Evolutionary conservation across 108 stramenopile species (phyloP), one percentile per base, ranked within the genome.

Genomic region (Asterionellopsis glacialis): DNA sequence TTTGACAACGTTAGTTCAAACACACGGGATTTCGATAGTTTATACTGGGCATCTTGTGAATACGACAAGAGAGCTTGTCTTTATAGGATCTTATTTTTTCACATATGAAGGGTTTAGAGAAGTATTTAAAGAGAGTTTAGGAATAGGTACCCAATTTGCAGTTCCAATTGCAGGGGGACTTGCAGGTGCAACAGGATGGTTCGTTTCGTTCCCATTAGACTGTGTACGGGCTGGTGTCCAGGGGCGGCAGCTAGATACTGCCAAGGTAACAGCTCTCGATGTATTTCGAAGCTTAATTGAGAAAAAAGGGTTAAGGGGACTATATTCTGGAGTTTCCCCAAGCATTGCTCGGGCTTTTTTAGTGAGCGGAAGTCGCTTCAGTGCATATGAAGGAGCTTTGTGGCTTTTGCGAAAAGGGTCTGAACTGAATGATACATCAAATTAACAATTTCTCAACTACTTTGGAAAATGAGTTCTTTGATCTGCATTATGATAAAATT

Each of bases 41-140:
- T 96, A 93, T 54, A 87, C 89, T 13, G 91, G 95, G 1, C 88
- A 90, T 74, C 69, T 58, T 11, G 73, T 93, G 45, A 96, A 96
- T 67, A 94, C 92, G 22, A 51, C 83, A 38, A 80, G 92, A 63
- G 95, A 96, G 52, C 70, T 72, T 18, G 65, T 75, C 22, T 96
- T 96, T 71, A 62, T 96, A 10, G 82, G 86, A 23, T 74, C 75
- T 26, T 96, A 96, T 58, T 96, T 96, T 69, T 87, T 75, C 55
- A 76, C 83, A 22, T 96, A 96, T 65, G 95, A 96, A 75, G 91
- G 86, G 22, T 72, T 84, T 39, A 73, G 83, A 47, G 63, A 70
- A 33, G 18, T 55, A n/a, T 57, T 81, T 15, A 43, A 58, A 10
- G 14, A 55, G 5, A 2, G 7, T 33, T 2, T 33, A 33, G 33